These are phyloP conservation scores for Sarocladium strictum DNA, from an alignment of 2,329 filamentous ascomycete species.

Conservation along the genomic window DNA sequence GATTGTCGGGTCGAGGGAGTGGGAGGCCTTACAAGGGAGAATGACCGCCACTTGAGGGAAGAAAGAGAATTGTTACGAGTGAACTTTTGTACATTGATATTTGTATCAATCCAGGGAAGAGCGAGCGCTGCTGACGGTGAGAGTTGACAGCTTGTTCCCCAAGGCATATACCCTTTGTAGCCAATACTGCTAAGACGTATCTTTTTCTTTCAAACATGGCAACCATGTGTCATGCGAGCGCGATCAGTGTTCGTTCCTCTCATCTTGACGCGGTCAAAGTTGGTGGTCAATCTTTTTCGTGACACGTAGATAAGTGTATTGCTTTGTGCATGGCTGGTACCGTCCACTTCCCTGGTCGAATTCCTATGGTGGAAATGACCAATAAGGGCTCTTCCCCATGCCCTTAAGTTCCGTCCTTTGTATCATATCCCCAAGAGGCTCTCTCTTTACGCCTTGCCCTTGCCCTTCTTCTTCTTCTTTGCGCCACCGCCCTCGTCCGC, in stretches of 20 bases:
- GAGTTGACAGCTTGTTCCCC: neutral
- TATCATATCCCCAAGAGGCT: neutral
- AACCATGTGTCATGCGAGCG: too few relatives aligned
- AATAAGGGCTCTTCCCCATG: too few relatives aligned
- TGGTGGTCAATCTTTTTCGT: too few relatives aligned
- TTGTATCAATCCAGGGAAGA: neutral
- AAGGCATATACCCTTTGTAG: constrained; percentile 7
- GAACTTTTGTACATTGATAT: constrained; percentile 11
- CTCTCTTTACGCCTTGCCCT: constrained; percentile 34
- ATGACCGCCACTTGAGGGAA: constrained; percentile 24
- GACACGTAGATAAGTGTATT: too few relatives aligned
- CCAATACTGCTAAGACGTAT: constrained; percentile 1
- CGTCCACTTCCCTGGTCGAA: too few relatives aligned
- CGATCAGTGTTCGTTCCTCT: too few relatives aligned
- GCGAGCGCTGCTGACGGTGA: neutral
- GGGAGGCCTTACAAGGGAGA: constrained; percentile 47
- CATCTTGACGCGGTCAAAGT: too few relatives aligned
- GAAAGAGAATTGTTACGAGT: constrained; percentile 7
- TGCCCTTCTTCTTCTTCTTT: constrained; percentile 42
- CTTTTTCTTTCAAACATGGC: constrained; percentile 5
- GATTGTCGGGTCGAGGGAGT: constrained; percentile 48
- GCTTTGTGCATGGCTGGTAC: too few relatives aligned
- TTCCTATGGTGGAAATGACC: too few relatives aligned
- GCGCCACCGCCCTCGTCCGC: constrained; percentile 15
- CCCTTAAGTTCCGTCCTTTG: neutral